These are phyloP conservation scores for Polytrichum commune DNA, from an alignment of 225 moss, liverwort and hornwort genomes.

Conservation along the genomic window DNA sequence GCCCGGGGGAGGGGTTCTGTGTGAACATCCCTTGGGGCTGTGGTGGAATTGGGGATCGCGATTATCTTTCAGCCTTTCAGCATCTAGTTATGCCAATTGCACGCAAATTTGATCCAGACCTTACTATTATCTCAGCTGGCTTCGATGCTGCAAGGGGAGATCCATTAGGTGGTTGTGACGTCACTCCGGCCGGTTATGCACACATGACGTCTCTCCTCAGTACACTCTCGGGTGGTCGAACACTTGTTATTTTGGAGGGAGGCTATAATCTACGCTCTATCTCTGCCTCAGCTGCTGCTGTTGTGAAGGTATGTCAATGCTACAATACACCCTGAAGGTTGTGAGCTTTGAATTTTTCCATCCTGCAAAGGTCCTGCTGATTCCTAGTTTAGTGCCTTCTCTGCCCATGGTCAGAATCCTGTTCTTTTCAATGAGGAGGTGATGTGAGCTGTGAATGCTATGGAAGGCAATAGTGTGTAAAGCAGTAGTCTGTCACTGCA, in stretches of 20 bases:
- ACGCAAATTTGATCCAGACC: constrained; percentile 70
- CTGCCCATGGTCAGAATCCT: too few species aligned
- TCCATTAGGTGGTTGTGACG: constrained; percentile 89
- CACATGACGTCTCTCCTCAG: constrained; percentile 79
- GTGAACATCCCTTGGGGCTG: constrained; percentile 95
- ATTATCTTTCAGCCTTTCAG: constrained; percentile 85
- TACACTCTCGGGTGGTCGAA: constrained; percentile 63
- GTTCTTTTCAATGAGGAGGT: too few species aligned
- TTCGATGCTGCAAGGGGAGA: constrained; percentile 98
- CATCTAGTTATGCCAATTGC: constrained; percentile 91
- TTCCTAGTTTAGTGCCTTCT: too few species aligned
- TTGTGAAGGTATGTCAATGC: constrained; percentile 61
- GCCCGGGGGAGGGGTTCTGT: constrained; percentile 76
- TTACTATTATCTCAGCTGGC: constrained; percentile 90
- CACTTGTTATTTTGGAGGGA: constrained; percentile 87
- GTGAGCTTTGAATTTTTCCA: too few species aligned
- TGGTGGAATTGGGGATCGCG: constrained; percentile 75
- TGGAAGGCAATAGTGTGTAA: too few species aligned
- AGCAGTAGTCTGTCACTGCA: too few species aligned
- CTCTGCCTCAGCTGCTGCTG: constrained; percentile 85
- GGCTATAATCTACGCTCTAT: constrained; percentile 97
- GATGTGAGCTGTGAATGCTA: too few species aligned
- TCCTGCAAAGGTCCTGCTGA: too few species aligned
- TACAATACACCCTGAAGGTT: too few species aligned
- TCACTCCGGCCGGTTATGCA: constrained; percentile 84